These are phyloP conservation scores for Rhizomucor miehei DNA, from an alignment of 371 early-diverging fungal species.

Conservation along the genomic window DNA sequence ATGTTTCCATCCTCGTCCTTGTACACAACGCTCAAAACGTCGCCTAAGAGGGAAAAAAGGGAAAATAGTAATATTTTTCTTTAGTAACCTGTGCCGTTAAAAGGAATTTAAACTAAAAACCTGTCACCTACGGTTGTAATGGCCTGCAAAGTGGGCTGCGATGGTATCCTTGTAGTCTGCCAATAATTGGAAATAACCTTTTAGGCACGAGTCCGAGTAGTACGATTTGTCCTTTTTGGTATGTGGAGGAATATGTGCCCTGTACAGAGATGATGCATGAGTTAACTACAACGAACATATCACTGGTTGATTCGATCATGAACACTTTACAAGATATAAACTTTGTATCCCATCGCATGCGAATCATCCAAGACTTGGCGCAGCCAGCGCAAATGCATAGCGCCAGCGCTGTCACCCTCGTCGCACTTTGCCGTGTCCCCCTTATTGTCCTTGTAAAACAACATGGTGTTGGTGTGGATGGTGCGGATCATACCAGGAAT, in stretches of 20 bases:
- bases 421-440: constrained; percentile 19
- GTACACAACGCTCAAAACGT: constrained; percentile 20
- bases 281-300: no score
- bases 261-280: no score
- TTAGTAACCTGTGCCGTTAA: background rate
- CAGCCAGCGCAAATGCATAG: constrained; percentile 26
- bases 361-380: constrained; percentile 15
- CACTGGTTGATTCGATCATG: background rate
- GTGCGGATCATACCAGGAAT: constrained; percentile 16
- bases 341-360: constrained; percentile 8
- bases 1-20: constrained; percentile 5
- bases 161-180: constrained; percentile 41
- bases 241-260: constrained; percentile 51
- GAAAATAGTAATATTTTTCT: background rate
- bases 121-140: constrained; percentile 28
- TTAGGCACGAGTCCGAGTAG: constrained; percentile 29
- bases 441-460: constrained; percentile 24
- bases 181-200: constrained; percentile 30
- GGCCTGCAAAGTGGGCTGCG: constrained; percentile 46
- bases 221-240: constrained; percentile 17
- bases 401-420: constrained; percentile 11
- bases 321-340: constrained; percentile 19
- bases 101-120: background rate
- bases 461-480: constrained; percentile 22
- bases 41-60: constrained; percentile 21